Percentiles rank a stretch among this genome's conserved stretches.
Conservation (phyloP, 441 rosid species). For the Jatropha multifida region DNA sequence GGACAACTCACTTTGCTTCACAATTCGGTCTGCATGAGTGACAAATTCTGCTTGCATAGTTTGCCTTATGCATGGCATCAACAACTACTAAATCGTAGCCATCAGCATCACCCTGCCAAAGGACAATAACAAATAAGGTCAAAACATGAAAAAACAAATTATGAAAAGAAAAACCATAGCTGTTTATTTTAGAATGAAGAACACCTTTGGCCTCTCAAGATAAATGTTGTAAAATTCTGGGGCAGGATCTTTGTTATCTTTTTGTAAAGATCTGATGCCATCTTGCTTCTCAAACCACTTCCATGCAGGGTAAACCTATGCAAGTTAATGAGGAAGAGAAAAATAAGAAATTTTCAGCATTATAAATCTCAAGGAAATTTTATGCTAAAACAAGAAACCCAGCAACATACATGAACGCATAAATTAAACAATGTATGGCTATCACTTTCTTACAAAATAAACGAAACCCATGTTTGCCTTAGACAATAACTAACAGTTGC, state of each 20-base stretch:
- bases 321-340: conserved; percentile 20
- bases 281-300: conserved; percentile 99
- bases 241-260: conserved; percentile 94
- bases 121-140: conserved; percentile 26
- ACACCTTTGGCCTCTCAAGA: conserved; percentile 99
- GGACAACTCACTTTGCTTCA: conserved; percentile 86
- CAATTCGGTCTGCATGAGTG: conserved; percentile 99
- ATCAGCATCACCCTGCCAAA: conserved; percentile 94
- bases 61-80: conserved; percentile 99
- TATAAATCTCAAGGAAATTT: conserved; percentile 12
- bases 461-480: neutral
- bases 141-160: conserved; percentile 16
- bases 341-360: conserved; percentile 18
- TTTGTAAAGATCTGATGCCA: conserved; percentile 95
- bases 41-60: conserved; percentile 98
- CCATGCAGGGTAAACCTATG: conserved; percentile 99
- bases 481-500: neutral
- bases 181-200: conserved; percentile 12
- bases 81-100: conserved; percentile 99
- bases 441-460: neutral
- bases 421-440: neutral
- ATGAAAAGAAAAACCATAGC: conserved; percentile 1
- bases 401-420: neutral
- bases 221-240: conserved; percentile 99
- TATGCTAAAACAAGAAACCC: neutral